Conservation (phyloP, 2,329 filamentous ascomycete species). For the Aspergillus piperis region DNA sequence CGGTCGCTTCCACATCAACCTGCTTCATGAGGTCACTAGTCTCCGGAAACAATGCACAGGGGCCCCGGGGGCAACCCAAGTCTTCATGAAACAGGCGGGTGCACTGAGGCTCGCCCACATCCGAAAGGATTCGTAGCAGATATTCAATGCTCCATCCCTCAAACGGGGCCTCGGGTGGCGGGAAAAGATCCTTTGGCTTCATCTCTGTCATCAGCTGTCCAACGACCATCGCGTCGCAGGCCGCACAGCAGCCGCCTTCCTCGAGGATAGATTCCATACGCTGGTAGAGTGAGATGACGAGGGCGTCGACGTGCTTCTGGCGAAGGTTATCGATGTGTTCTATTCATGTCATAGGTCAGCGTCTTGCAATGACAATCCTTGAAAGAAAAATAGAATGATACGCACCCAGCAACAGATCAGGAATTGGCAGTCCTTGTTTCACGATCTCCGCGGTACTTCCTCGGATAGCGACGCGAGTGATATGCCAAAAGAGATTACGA, state of each 20-base stretch:
- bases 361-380: too few relatives aligned
- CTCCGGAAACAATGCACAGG: constrained; percentile 4
- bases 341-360: background rate
- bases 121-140: background rate
- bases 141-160: background rate
- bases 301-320: background rate
- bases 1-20: background rate
- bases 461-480: constrained; percentile 6
- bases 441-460: background rate
- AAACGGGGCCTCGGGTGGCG: background rate
- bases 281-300: constrained; percentile 1
- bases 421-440: background rate
- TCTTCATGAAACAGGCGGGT: background rate
- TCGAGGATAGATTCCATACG: background rate
- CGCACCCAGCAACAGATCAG: background rate
- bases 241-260: background rate
- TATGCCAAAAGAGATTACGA: background rate
- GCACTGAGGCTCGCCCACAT: background rate
- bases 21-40: background rate
- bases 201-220: background rate
- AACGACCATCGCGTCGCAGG: constrained; percentile 7
- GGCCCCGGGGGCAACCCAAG: background rate
- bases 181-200: constrained; percentile 2
- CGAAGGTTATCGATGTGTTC: background rate
- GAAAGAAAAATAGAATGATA: background rate